phyloP scores from a whole-genome alignment of 2,329 filamentous ascomycete genomes.

The Arthrobotrys pseudoclavata region DNA sequence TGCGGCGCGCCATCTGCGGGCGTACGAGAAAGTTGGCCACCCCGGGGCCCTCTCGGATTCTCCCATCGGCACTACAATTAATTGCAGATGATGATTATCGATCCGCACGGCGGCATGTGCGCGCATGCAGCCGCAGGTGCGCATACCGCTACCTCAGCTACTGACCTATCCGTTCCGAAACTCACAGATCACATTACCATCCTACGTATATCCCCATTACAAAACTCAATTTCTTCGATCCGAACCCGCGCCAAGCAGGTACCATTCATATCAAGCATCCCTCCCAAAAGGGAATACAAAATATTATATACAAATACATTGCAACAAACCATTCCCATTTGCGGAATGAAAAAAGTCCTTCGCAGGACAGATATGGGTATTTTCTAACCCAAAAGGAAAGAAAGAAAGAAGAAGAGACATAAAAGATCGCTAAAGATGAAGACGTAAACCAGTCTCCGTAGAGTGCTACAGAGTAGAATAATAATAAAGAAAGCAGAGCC shows the following conservation, averaged over 20 bases:
- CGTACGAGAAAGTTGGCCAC: too few species aligned
- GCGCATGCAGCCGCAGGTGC: too few species aligned
- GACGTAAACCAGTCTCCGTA: not conserved
- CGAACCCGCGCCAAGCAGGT: not conserved
- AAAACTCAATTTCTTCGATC: not conserved
- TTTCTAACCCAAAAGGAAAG: conserved; percentile 34
- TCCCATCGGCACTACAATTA: too few species aligned
- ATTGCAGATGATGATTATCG: too few species aligned
- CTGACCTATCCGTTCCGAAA: too few species aligned
- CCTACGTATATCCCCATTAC: too few species aligned
- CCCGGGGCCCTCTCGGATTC: too few species aligned
- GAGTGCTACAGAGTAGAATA: not conserved
- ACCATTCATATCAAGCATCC: not conserved
- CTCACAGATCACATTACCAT: too few species aligned
- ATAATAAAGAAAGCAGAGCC: not conserved
- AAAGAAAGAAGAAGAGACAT: not conserved
- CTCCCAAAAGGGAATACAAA: not conserved
- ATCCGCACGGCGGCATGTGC: too few species aligned
- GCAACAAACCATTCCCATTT: not conserved
- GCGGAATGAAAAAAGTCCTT: conserved; percentile 16
- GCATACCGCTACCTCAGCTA: too few species aligned
- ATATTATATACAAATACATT: conserved; percentile 30
- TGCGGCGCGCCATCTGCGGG: too few species aligned
- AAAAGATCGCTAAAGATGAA: conserved; percentile 1
- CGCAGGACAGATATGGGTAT: conserved; percentile 47